Base-by-base conservation (phyloP, 2,329 filamentous ascomycete genomes). In the Ambrosiella xylebori region DNA sequence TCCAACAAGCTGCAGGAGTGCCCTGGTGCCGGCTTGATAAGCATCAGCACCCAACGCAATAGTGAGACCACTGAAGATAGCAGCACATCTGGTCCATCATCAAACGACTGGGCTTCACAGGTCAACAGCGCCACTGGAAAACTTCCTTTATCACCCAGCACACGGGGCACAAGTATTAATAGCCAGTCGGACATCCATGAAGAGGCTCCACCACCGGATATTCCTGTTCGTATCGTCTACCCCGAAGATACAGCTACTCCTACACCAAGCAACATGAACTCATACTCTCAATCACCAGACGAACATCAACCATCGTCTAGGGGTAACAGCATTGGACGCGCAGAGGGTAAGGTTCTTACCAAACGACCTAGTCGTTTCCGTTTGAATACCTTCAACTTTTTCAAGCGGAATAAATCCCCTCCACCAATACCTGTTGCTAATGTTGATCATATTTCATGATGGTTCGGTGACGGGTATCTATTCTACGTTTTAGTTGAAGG, bases 331-430 rank as follows among this genome's bases (percentile, higher is more conserved):
- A 70, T 72, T 27, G 70, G 74, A 27, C 74, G 73, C 61, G 71
- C 72, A 7, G 74, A 79, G 38, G 70, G 70, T 55, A 77, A 73
- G 61, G 68, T 71, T 11, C 68, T 84, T 15, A 79, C 75, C 66
- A 84, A 84, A 69, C 81, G 79, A 67, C 72, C 79, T 4, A 83
- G 80, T 64, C 73, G 80, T 45, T 84, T 84, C 64, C 72, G 78
- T 62, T 80, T 84, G 73, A 83, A 81, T 62, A 76, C 77, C 49
- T 73, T 81, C 59, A 74, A 74, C 4, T 75, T 79, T 62, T 79
- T 80, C 64, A 71, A 76, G 63, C 73, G 76, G 57, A 74, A 79
- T 63, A 79, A 77, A 66, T 58, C 60, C 2, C 50, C 52, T n/a
- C 57, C 57, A 39, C 27, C 59, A 2, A 36, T 53, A 38, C 59